Conservation (phyloP, 169 alveolate species). For the Miamiensis avidus region DNA sequence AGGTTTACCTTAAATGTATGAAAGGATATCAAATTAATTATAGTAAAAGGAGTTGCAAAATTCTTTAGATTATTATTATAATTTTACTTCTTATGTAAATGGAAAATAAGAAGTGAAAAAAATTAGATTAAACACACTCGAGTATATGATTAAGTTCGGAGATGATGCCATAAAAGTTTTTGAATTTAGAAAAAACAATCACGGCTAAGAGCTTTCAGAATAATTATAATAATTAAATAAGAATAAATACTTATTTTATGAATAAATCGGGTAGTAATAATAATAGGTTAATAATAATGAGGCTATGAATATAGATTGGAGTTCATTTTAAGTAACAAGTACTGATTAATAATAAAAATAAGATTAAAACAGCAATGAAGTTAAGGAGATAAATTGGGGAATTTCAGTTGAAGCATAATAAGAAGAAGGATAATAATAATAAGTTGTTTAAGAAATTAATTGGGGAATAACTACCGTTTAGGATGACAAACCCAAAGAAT, state of each 20-base stretch:
- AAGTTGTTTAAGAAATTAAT: no score
- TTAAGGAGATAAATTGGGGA: no score
- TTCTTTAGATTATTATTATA: background rate
- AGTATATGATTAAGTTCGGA: background rate
- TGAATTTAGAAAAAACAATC: background rate
- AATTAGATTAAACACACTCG: background rate
- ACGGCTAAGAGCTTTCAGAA: background rate
- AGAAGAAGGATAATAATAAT: no score
- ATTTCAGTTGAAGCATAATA: no score
- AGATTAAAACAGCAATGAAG: background rate
- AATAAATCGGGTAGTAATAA: background rate
- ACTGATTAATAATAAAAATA: no score
- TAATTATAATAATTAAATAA: no score
- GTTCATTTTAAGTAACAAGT: background rate
- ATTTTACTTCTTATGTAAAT: no score
- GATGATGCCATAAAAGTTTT: background rate
- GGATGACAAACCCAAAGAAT: no score
- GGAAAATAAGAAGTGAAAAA: no score
- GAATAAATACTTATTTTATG: background rate
- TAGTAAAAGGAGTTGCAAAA: background rate
- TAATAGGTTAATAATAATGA: background rate
- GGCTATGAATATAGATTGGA: background rate
- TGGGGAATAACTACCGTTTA: no score
- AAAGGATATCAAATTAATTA: no score
- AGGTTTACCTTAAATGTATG: background rate